Evolutionary conservation across 176 grass and related monocot genomes (phyloP).

Genomic region (Avena insularis): DNA sequence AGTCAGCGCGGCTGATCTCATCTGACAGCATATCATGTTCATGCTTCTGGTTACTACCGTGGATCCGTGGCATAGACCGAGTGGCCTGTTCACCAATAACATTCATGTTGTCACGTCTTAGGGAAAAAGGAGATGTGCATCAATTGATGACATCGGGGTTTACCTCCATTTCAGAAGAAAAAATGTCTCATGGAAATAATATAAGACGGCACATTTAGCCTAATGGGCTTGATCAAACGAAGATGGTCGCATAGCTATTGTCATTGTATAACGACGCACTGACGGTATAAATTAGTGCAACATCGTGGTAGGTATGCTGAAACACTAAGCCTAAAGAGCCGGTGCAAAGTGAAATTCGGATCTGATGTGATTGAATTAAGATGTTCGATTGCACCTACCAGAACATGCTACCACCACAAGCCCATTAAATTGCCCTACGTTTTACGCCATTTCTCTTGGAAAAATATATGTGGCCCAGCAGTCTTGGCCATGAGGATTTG

Average conservation of each 20-base stretch:
- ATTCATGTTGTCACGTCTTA: background rate
- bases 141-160: no score
- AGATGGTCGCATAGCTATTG: background rate
- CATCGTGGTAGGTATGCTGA: no score
- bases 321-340: no score
- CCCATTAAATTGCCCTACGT: background rate
- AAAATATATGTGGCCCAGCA: background rate
- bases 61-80: no score
- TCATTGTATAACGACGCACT: background rate
- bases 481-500: background rate
- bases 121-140: background rate
- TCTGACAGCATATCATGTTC: background rate
- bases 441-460: background rate
- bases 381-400: background rate
- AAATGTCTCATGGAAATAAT: no score
- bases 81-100: no score
- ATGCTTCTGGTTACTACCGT: no score
- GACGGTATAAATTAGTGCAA: background rate
- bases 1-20: background rate
- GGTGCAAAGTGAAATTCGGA: no score
- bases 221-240: no score
- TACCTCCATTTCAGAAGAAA: no score
- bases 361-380: background rate
- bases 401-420: background rate
- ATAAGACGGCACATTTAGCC: background rate